phyloP scores from a whole-genome alignment of 768 basidiomycete genomes.

The Floccularia luteovirens region DNA sequence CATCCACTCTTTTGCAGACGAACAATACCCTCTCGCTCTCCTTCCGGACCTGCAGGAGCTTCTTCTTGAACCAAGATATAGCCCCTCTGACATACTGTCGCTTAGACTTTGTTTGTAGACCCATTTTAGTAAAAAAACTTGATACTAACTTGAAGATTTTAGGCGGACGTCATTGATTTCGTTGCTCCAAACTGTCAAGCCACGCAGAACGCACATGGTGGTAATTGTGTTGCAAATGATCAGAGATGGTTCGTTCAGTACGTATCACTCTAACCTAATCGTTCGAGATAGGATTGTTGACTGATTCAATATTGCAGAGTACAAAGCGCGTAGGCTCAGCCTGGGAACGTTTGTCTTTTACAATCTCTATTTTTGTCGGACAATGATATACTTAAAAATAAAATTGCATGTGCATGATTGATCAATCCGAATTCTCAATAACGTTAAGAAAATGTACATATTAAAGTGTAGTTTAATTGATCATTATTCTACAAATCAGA shows the following conservation, averaged over 20 bases:
- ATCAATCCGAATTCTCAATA: too few relatives aligned
- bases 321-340: too few relatives aligned
- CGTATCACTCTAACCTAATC: too few relatives aligned
- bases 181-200: conserved; percentile 40
- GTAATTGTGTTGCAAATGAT: conserved; percentile 37
- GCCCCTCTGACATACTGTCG: conserved; percentile 34
- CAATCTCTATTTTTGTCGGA: too few relatives aligned
- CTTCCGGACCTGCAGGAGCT: conserved; percentile 33
- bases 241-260: conserved; percentile 44
- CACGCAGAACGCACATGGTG: conserved; percentile 42
- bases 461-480: too few relatives aligned
- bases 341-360: too few relatives aligned
- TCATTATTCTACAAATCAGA: too few relatives aligned
- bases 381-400: too few relatives aligned
- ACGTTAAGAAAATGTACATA: too few relatives aligned
- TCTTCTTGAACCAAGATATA: conserved; percentile 40
- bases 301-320: too few relatives aligned
- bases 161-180: conserved; percentile 30
- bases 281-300: too few relatives aligned
- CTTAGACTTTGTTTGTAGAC: conserved; percentile 31
- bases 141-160: background rate
- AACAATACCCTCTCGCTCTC: conserved; percentile 32
- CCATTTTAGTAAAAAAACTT: background rate
- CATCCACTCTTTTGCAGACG: conserved; percentile 7
- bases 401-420: too few relatives aligned